Conservation (phyloP, 2,329 filamentous ascomycete species). For the Hymenoscyphus repandus region DNA sequence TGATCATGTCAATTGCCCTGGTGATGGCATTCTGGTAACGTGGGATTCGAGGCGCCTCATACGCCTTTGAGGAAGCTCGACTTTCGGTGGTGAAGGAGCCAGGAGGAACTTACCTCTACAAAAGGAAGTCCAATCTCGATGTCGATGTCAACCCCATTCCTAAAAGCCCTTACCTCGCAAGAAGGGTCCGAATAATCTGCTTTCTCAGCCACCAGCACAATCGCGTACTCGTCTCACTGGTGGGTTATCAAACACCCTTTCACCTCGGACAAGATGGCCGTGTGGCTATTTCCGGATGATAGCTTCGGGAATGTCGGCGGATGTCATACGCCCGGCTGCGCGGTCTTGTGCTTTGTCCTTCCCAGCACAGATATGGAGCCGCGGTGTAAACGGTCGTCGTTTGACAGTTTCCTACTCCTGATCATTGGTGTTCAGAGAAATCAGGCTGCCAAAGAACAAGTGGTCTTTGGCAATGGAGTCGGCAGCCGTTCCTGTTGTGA, state of each 20-base stretch:
- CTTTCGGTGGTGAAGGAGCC: not conserved
- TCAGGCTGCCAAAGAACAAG: not conserved
- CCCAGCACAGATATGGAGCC: not conserved
- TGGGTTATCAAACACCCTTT: slow-evolving; percentile 16
- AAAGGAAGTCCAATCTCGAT: not conserved
- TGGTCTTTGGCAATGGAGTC: not conserved
- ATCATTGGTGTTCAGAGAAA: not conserved
- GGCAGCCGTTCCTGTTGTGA: not conserved
- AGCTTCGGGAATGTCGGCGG: not conserved
- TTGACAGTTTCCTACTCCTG: not conserved
- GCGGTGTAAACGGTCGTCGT: not conserved
- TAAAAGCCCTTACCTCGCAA: not conserved
- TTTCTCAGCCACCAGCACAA: not conserved
- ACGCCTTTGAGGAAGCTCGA: slow-evolving; percentile 1
- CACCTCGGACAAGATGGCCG: slow-evolving; percentile 4
- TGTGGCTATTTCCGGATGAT: not conserved
- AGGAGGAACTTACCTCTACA: too few species aligned
- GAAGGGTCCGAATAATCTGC: not conserved
- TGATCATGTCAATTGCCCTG: not conserved
- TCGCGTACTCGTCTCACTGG: slow-evolving; percentile 15
- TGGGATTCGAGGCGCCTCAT: slow-evolving; percentile 5
- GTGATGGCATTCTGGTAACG: not conserved
- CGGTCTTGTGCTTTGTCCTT: not conserved
- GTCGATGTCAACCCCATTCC: not conserved
- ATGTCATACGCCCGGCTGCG: not conserved